Conservation (phyloP, 129 eudicot genomes). For the Solidago caesia region DNA sequence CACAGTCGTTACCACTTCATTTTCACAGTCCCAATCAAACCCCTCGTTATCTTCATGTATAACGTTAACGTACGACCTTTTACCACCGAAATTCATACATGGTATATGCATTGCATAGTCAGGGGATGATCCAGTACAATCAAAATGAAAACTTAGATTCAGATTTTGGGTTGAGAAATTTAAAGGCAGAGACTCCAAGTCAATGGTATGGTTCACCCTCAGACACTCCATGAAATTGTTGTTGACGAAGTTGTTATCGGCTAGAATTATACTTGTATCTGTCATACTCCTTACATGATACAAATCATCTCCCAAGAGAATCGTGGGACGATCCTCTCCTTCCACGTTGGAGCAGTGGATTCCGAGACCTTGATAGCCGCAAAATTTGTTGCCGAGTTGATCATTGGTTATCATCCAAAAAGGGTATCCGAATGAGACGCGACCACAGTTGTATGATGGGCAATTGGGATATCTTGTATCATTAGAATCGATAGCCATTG, state of each 20-base stretch:
- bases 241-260: too few relatives aligned
- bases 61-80: constrained; percentile 4
- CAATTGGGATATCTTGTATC: background rate
- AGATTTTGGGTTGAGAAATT: background rate
- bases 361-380: constrained; percentile 41
- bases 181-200: too few relatives aligned
- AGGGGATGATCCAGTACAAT: constrained; percentile 20
- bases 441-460: background rate
- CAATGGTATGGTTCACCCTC: too few relatives aligned
- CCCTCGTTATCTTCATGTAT: background rate
- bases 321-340: background rate
- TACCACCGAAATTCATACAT: background rate
- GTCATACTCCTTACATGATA: too few relatives aligned
- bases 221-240: too few relatives aligned
- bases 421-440: constrained; percentile 18
- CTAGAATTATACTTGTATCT: too few relatives aligned
- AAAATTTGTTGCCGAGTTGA: background rate
- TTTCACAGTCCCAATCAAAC: constrained; percentile 18
- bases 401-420: constrained; percentile 19
- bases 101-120: background rate
- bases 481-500: background rate
- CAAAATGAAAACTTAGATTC: constrained; percentile 35
- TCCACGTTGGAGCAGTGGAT: constrained; percentile 17
- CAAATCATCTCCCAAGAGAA: too few relatives aligned
- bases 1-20: too few relatives aligned